phyloP scores from a whole-genome alignment of 164 flowering plant species.

The Nymphaea colorata region DNA sequence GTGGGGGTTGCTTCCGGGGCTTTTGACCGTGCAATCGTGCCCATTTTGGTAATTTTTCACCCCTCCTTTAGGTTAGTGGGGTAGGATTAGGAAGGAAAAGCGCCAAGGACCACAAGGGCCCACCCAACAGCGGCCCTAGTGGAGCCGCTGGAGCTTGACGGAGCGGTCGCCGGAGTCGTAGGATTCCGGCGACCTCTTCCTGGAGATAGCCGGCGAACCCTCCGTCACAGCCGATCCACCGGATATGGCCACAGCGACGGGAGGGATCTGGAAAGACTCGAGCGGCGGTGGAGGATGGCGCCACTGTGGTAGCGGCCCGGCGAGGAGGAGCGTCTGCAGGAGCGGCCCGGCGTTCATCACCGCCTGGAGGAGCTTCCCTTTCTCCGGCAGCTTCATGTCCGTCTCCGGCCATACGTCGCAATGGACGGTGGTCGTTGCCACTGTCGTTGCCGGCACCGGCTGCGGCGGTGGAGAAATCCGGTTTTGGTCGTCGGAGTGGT shows the following conservation, averaged over 20 bases:
- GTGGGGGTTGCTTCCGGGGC: background rate
- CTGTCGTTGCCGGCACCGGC: conserved; percentile 12
- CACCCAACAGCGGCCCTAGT: conserved; percentile 30
- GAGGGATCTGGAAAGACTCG: conserved; percentile 71
- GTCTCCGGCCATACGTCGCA: background rate
- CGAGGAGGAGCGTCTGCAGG: conserved; percentile 72
- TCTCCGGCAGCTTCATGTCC: conserved; percentile 44
- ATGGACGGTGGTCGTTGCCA: conserved; percentile 17
- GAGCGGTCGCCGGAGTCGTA: conserved; percentile 1
- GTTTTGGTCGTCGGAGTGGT: conserved; percentile 3
- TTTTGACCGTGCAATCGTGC: background rate
- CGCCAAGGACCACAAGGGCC: conserved; percentile 22
- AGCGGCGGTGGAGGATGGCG: conserved; percentile 90
- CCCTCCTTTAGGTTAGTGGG: too few relatives aligned
- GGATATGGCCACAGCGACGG: conserved; percentile 40
- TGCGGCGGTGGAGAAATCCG: conserved; percentile 5
- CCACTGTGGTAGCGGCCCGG: conserved; percentile 96
- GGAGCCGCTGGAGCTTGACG: conserved; percentile 9
- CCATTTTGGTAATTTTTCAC: background rate
- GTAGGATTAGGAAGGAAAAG: conserved; percentile 10
- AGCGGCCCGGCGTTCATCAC: conserved; percentile 98
- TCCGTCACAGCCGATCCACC: conserved; percentile 14
- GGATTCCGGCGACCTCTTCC: conserved; percentile 2
- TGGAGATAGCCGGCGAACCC: conserved; percentile 17
- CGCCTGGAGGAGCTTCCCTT: conserved; percentile 83